Conservation (phyloP, 495 filamentous ascomycete species). For the Aspergillus bridgeri region DNA sequence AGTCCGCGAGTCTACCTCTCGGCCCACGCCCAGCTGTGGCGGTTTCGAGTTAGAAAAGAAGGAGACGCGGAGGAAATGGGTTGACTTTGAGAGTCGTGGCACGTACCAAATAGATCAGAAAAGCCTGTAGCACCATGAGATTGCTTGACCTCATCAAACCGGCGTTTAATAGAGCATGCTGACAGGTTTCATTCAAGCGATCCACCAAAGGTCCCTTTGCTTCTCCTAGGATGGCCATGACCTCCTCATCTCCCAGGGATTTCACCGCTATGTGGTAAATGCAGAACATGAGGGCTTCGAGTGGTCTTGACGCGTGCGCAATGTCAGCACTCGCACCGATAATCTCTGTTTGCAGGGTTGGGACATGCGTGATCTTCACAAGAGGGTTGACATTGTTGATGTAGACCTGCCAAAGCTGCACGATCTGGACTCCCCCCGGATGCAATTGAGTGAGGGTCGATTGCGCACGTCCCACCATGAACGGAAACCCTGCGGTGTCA, state of each 20-base stretch:
- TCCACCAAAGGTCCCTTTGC: conserved; percentile 36
- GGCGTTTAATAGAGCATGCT: conserved; percentile 66
- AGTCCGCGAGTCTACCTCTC: conserved; percentile 51
- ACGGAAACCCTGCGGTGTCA: neutral
- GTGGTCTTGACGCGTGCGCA: conserved; percentile 36
- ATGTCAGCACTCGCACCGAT: conserved; percentile 23
- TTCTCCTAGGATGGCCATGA: conserved; percentile 13
- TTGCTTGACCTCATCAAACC: conserved; percentile 65
- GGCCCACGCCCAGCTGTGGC: conserved; percentile 40
- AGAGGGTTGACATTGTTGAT: conserved; percentile 47
- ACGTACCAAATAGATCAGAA: conserved; percentile 57
- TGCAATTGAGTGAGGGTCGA: conserved; percentile 38
- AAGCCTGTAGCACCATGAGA: conserved; percentile 64
- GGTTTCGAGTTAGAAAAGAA: neutral
- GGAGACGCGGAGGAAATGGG: neutral
- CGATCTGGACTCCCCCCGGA: conserved; percentile 26
- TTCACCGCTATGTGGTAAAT: conserved; percentile 69
- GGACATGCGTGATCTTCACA: conserved; percentile 46
- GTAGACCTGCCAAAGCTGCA: conserved; percentile 43
- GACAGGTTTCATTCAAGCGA: conserved; percentile 63
- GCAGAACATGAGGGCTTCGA: conserved; percentile 66
- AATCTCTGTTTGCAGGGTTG: conserved; percentile 39
- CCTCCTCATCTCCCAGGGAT: conserved; percentile 45
- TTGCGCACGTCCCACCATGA: conserved; percentile 19
- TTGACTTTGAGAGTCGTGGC: neutral